These are phyloP conservation scores for Candida ovalis DNA, from an alignment of 805 yeast genomes.

Conservation along the genomic window DNA sequence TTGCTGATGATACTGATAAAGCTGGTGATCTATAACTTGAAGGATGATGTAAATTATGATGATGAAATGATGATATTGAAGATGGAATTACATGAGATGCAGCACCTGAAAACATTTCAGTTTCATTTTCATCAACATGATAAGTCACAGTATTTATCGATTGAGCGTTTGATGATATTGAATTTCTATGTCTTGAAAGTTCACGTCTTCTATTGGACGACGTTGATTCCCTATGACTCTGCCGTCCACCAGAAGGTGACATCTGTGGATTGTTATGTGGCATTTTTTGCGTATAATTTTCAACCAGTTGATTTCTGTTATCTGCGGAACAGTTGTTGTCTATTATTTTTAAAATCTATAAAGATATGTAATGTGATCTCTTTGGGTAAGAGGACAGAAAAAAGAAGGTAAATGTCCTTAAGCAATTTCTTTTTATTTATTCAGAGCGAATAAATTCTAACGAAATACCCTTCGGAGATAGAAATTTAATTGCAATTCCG, in stretches of 20 bases:
- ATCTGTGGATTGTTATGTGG: not conserved
- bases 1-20: constrained; percentile 6
- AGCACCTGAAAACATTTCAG: constrained; percentile 76
- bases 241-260: constrained; percentile 1
- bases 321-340: too few species aligned
- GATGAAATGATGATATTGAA: constrained; percentile 73
- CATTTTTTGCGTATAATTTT: not conserved
- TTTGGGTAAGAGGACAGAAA: too few species aligned
- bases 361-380: too few species aligned
- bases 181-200: constrained; percentile 30
- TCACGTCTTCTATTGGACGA: constrained; percentile 16
- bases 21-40: constrained; percentile 21
- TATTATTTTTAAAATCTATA: too few species aligned
- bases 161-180: constrained; percentile 22
- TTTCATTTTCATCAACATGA: constrained; percentile 53
- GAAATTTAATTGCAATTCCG: too few species aligned
- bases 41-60: constrained; percentile 33
- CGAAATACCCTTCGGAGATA: too few species aligned
- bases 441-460: too few species aligned
- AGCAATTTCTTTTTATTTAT: too few species aligned
- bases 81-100: constrained; percentile 74
- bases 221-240: constrained; percentile 1
- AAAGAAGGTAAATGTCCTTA: too few species aligned
- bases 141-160: constrained; percentile 8
- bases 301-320: too few species aligned